Evolutionary conservation across 345 rosid genomes (phyloP).

Genomic region (Mercurialis annua): DNA sequence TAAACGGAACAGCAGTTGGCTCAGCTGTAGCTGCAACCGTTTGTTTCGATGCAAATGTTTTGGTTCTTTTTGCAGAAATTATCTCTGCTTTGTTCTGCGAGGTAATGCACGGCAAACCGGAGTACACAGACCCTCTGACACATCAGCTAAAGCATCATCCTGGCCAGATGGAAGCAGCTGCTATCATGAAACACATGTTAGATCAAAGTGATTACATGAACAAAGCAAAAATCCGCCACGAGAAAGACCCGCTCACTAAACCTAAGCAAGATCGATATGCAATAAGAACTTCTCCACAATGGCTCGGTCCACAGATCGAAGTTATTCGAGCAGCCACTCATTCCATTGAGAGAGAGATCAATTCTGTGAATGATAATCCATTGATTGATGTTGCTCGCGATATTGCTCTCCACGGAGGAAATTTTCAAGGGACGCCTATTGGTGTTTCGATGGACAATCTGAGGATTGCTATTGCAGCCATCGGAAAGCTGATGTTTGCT

Average conservation of each 20-base stretch:
- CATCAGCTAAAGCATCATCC: conserved; percentile 55
- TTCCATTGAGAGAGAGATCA: conserved; percentile 47
- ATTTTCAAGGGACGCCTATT: conserved; percentile 56
- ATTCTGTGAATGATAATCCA: conserved; percentile 52
- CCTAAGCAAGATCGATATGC: conserved; percentile 52
- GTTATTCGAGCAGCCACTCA: conserved; percentile 46
- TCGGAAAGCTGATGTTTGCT: conserved; percentile 52
- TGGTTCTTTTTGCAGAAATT: conserved; percentile 35
- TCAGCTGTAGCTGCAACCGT: conserved; percentile 54
- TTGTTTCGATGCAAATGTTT: conserved; percentile 48
- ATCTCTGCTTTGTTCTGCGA: conserved; percentile 50
- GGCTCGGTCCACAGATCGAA: conserved; percentile 57
- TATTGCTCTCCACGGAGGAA: conserved; percentile 50
- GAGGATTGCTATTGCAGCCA: conserved; percentile 46
- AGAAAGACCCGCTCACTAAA: conserved; percentile 44
- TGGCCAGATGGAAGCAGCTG: conserved; percentile 51
- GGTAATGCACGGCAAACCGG: conserved; percentile 50
- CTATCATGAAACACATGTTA: conserved; percentile 42
- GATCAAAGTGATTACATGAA: conserved; percentile 37
- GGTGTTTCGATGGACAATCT: conserved; percentile 59
- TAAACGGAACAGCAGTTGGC: conserved; percentile 52
- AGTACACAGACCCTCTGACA: conserved; percentile 41
- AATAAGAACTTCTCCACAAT: conserved; percentile 50
- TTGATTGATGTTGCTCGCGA: conserved; percentile 41
- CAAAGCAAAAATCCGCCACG: conserved; percentile 36